These are phyloP conservation scores for Triglochin maritima DNA, from an alignment of 106 monocot genomes.

Conservation along the genomic window DNA sequence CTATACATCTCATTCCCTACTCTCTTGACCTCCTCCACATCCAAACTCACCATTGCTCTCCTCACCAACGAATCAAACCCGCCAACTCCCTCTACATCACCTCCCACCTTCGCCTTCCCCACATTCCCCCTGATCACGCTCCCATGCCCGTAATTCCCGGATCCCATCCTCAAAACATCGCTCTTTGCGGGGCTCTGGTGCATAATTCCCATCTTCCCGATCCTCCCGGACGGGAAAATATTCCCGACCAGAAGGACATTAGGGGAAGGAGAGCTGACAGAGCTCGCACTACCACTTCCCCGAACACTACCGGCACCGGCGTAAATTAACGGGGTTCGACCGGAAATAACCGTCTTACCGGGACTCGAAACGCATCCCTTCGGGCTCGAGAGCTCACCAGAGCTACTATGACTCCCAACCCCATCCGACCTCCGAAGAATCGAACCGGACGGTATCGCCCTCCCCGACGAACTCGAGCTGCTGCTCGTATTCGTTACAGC, in stretches of 20 bases:
- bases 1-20: slow-evolving; percentile 53
- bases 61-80: slow-evolving; percentile 7
- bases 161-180: slow-evolving; percentile 46
- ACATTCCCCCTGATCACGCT: slow-evolving; percentile 29
- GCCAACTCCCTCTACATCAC: background rate
- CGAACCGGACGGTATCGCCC: slow-evolving; percentile 2
- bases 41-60: slow-evolving; percentile 32
- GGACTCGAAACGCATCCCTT: no score
- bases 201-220: slow-evolving; percentile 25
- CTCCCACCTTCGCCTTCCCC: background rate
- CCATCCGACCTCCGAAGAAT: background rate
- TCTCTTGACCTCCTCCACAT: slow-evolving; percentile 49
- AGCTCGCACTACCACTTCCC: slow-evolving; percentile 4
- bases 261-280: slow-evolving; percentile 10
- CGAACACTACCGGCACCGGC: slow-evolving; percentile 4
- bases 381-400: slow-evolving; percentile 17
- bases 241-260: slow-evolving; percentile 49
- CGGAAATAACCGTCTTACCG: slow-evolving; percentile 1
- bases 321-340: slow-evolving; percentile 29
- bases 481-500: slow-evolving; percentile 17
- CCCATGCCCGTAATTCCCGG: slow-evolving; percentile 52
- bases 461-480: slow-evolving; percentile 40
- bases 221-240: slow-evolving; percentile 52
- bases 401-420: slow-evolving; percentile 23
- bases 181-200: slow-evolving; percentile 10